phyloP scores from a whole-genome alignment of 352 stramenopile genomes.

The Albugo candida region DNA sequence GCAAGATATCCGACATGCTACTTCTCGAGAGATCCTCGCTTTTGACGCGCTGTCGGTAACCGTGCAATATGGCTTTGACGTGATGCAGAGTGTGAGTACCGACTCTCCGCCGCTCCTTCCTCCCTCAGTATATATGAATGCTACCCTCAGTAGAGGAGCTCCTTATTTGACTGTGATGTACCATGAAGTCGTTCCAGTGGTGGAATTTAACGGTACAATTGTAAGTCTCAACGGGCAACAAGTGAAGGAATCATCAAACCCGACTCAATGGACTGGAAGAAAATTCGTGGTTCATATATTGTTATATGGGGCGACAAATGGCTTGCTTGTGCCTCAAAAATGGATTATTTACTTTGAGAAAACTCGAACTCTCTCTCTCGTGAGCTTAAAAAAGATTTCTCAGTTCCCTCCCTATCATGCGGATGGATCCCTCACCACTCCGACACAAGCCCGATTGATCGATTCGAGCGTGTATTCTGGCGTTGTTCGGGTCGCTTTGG shows the following conservation, averaged over 20 bases:
- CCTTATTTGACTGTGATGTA: conserved; percentile 75
- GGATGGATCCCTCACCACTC: conserved; percentile 37
- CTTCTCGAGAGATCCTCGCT: conserved; percentile 26
- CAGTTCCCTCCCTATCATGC: conserved; percentile 46
- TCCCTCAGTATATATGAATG: conserved; percentile 7
- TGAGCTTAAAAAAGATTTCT: conserved; percentile 34
- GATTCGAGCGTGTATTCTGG: conserved; percentile 45
- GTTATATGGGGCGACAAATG: conserved; percentile 30
- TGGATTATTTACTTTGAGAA: conserved; percentile 60
- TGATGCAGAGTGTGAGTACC: too few relatives aligned
- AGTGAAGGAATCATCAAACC: conserved; percentile 12
- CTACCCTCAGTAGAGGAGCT: conserved; percentile 32
- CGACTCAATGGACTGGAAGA: conserved; percentile 21
- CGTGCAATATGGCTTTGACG: conserved; percentile 36
- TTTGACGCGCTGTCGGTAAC: conserved; percentile 53
- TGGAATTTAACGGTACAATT: conserved; percentile 50
- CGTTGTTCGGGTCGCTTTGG: conserved; percentile 29
- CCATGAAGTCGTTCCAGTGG: conserved; percentile 30
- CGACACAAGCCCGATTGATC: conserved; percentile 50
- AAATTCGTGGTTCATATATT: conserved; percentile 53
- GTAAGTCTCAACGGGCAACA: conserved; percentile 27
- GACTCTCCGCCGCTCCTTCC: too few relatives aligned
- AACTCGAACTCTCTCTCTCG: conserved; percentile 36
- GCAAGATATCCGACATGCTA: conserved; percentile 44
- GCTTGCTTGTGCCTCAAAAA: conserved; percentile 18